Evolutionary conservation across 2,329 filamentous ascomycete species (phyloP).

Genomic region (Monosporascus sp.): DNA sequence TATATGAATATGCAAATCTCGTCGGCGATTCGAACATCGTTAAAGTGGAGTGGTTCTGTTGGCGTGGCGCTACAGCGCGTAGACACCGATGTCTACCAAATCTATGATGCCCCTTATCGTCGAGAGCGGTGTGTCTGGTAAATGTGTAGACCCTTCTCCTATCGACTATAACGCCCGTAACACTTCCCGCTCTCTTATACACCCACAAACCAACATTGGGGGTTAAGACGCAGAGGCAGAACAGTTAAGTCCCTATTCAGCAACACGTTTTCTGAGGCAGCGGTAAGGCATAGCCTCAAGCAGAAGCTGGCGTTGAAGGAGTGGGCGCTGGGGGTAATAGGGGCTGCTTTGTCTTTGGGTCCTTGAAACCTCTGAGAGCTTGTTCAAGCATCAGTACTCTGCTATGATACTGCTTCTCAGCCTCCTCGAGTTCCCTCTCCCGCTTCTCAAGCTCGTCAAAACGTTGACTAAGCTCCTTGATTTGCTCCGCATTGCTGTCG

Average conservation of each 20-base stretch:
- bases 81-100: not conserved
- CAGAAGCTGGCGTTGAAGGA: conserved; percentile 18
- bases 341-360: conserved; percentile 53
- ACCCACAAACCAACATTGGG: not conserved
- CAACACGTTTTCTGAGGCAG: no score
- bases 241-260: not conserved
- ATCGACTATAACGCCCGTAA: not conserved
- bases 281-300: not conserved
- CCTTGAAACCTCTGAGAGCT: conserved; percentile 43
- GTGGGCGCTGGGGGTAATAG: conserved; percentile 34
- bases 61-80: not conserved
- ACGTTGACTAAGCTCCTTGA: conserved; percentile 42
- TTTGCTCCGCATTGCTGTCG: conserved; percentile 48
- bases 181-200: not conserved
- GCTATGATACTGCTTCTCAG: conserved; percentile 37
- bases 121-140: not conserved
- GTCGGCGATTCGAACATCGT: not conserved
- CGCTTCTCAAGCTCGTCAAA: conserved; percentile 44
- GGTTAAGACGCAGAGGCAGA: not conserved
- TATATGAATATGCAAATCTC: no score
- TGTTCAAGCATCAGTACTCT: conserved; percentile 50
- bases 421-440: conserved; percentile 46
- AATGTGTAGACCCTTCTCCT: not conserved
- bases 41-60: not conserved
- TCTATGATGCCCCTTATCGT: not conserved